Evolutionary conservation across 2,329 filamentous ascomycete species (phyloP), one percentile per base, ranked within the genome.

Genomic region (Didymella exigua): DNA sequence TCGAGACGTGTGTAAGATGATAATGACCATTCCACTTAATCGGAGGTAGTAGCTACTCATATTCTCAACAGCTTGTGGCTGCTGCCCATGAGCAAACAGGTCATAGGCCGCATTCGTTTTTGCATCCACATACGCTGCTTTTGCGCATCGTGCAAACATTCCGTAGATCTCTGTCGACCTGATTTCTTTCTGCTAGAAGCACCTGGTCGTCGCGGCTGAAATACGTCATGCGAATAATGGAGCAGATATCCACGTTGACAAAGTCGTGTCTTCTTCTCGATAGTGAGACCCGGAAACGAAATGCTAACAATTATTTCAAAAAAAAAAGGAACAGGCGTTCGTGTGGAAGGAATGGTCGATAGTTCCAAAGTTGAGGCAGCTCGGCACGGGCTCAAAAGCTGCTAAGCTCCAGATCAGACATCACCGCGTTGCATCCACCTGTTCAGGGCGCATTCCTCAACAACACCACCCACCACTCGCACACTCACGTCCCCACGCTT

Each of bases 371-470:
- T 27, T 42, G 38, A 54, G 51, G 44, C 40, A 38, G 31, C 33
- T 49, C 40, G 43, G 43, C 49, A 53, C 49, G 42, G 49, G 23
- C 48, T 26, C 19, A 10, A 38, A 33, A n/a, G n/a, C n/a, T n/a
- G 36, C 45, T 46, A 46, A 43, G 41, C 51, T 44, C 40, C 40
- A 29, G 29, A 48, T 18, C 46, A 44, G 34, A 24, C 42, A 55
- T 42, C 36, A 42, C 46, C 52, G 52, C 46, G 46, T 55, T 47
- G n/a, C 52, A 46, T 42, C 46, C 52, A 47, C 40, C 40, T 34
- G 30, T 50, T 47, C 52, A 37, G n/a, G 52, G 34, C 52, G 41
- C 46, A 55, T 26, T 23, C 30, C 30, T n/a, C 41, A 46, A 46
- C 52, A 7, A 18, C 46, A 38, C 18, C 30, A 26, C 24, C 42